Percentiles rank a stretch among this genome's conserved stretches.
These are phyloP conservation scores for Yamadazyma ubonensis DNA, from an alignment of 805 yeast genomes.

Conservation along the genomic window DNA sequence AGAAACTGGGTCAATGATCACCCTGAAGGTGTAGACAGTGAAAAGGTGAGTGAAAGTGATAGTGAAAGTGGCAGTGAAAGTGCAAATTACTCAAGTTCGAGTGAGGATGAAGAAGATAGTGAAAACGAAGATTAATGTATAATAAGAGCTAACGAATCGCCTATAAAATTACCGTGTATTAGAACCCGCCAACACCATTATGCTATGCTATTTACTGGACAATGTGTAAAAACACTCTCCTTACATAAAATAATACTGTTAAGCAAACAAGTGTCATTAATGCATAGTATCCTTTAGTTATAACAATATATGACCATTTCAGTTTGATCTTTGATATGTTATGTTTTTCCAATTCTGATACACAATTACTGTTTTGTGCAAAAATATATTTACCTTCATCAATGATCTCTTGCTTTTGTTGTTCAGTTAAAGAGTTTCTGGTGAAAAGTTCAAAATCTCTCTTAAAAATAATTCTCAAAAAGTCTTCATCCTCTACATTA, in stretches of 20 bases:
- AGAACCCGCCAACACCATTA: not conserved
- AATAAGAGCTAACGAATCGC: no score
- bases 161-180: no score
- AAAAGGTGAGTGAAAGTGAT: constrained; percentile 15
- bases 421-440: constrained; percentile 65
- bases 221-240: constrained; percentile 28
- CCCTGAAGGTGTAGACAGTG: constrained; percentile 34
- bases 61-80: constrained; percentile 16
- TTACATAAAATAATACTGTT: constrained; percentile 30
- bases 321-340: constrained; percentile 57
- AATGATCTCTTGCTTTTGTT: constrained; percentile 67
- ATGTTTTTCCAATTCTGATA: constrained; percentile 65
- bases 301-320: constrained; percentile 52
- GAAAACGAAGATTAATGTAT: constrained; percentile 1
- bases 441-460: constrained; percentile 77
- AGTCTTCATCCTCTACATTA: constrained; percentile 65
- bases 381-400: constrained; percentile 67
- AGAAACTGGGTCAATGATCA: constrained; percentile 67
- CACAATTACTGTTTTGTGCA: constrained; percentile 56
- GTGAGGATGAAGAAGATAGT: not conserved
- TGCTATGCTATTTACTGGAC: constrained; percentile 7
- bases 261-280: constrained; percentile 31
- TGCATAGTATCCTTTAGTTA: constrained; percentile 53
- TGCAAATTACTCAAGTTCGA: no score
- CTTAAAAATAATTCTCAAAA: constrained; percentile 64